Evolutionary conservation across 2,329 filamentous ascomycete species (phyloP).

Genomic region (Aspergillus bombycis): DNA sequence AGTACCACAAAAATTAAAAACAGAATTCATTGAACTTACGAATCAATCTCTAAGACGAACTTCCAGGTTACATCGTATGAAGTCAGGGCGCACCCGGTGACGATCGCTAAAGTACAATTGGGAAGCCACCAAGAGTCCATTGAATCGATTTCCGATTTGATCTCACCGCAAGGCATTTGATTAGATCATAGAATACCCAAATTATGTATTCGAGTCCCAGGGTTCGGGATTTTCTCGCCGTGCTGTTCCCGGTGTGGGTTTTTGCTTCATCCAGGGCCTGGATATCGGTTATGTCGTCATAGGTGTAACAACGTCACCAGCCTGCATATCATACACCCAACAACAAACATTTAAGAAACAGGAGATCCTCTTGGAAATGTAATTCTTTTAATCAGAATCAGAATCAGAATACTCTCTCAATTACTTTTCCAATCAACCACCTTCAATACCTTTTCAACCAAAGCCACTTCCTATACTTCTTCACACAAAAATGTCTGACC

Average conservation of each 20-base stretch:
- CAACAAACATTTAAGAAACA: slow-evolving; percentile 7
- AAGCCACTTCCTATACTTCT: background rate
- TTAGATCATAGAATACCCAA: background rate
- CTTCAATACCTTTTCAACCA: background rate
- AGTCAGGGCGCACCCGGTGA: background rate
- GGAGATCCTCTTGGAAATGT: background rate
- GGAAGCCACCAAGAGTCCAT: background rate
- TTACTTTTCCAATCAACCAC: background rate
- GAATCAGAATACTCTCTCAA: background rate
- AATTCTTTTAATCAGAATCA: background rate
- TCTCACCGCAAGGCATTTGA: background rate
- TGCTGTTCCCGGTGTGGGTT: background rate
- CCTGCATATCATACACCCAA: slow-evolving; percentile 3
- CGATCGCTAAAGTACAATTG: background rate
- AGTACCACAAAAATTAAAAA: background rate
- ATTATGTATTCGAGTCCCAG: background rate
- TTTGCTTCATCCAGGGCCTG: background rate
- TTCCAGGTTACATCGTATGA: background rate
- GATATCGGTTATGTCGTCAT: background rate
- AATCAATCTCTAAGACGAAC: background rate
- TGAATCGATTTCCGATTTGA: background rate
- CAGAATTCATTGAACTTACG: background rate
- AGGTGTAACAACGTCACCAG: slow-evolving; percentile 10
- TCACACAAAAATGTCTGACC: slow-evolving; percentile 19
- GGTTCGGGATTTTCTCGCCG: background rate